Evolutionary conservation across 208 protist species (phyloP).

Genomic region (Endotrypanum monterogeii): DNA sequence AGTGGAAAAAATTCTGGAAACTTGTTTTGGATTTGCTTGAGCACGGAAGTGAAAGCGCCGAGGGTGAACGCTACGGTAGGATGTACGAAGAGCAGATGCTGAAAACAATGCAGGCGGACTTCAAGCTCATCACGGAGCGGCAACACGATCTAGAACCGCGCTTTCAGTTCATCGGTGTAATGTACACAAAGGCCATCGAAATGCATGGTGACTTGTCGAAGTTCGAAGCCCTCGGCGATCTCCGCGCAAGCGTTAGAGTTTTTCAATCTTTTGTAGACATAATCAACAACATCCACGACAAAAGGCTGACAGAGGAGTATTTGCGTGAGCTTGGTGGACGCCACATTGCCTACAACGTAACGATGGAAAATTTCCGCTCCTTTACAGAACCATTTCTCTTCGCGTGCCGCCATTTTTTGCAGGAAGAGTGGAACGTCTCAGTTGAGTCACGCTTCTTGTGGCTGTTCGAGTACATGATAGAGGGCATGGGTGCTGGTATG

Average conservation of each 20-base stretch:
- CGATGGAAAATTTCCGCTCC: conserved; percentile 41
- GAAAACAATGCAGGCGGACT: conserved; percentile 61
- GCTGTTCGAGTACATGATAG: conserved; percentile 52
- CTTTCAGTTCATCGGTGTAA: conserved; percentile 62
- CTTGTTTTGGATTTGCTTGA: conserved; percentile 51
- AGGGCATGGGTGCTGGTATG: conserved; percentile 54
- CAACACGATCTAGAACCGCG: conserved; percentile 45
- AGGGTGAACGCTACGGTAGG: conserved; percentile 59
- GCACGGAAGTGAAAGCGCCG: conserved; percentile 48
- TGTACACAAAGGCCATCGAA: conserved; percentile 76
- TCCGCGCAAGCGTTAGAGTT: conserved; percentile 46
- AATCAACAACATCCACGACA: conserved; percentile 47
- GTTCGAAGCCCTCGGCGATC: conserved; percentile 60
- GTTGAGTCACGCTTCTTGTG: conserved; percentile 64
- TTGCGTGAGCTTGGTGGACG: conserved; percentile 61
- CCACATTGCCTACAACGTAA: conserved; percentile 60
- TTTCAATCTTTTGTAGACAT: conserved; percentile 59
- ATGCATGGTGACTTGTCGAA: conserved; percentile 59
- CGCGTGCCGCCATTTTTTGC: conserved; percentile 67
- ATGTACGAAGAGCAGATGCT: conserved; percentile 45
- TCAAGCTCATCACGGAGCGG: conserved; percentile 51
- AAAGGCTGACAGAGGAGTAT: conserved; percentile 41
- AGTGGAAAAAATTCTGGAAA: conserved; percentile 73
- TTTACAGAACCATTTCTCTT: conserved; percentile 75
- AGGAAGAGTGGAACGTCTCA: conserved; percentile 71